Base-by-base conservation (phyloP, 1,139 yeast species). In the Debaryomyces fabryi region DNA sequence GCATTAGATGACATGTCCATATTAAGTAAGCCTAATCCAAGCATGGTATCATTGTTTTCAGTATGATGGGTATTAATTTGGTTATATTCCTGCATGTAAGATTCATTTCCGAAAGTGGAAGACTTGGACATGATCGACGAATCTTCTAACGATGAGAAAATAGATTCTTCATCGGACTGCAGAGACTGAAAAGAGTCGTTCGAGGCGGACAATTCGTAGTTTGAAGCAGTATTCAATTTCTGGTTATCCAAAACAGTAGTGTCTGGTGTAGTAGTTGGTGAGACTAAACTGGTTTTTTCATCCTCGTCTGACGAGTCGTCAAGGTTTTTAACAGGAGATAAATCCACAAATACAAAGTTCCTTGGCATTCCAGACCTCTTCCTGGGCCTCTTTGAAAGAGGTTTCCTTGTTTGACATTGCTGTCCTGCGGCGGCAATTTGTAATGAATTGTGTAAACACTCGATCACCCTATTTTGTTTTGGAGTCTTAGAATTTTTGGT, bases 261-360 rank as follows among this genome's bases (percentile, higher is more conserved):
- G 10, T 18, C 27, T 8, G 43, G 35, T 1, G 49, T 33, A 34
- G 42, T 25, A 12, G 46, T 12, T 18, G 33, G 40, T 20, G 38
- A 35, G 21, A 35, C 38, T 6, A 20, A 35, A 27, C 27, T 21
- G 7, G 12, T 40, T n/a, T 30, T 32, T 8, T 29, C 27, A n/a
- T n/a, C 25, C 12, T 29, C 41, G 20, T 36, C 50, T 29, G 53
- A 61, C 10, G 48, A 52, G 16, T 64, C 68, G 18, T 62, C 72
- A 39, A 56, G 10, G 6, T 21, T 65, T 64, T 78, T 78, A 39
- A 73, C 74, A 20, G 84, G 84, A 16, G 82, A 76, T 52, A 79
- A 68, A 57, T 79, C 83, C 39, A 79, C 83, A 58, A 79, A 79
- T 16, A 79, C 82, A 54, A 78, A 79, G 58, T 78, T 81, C 58